Conservation (phyloP, 2,329 filamentous ascomycete species). For the Parasarocladium wereldwijsianum region DNA sequence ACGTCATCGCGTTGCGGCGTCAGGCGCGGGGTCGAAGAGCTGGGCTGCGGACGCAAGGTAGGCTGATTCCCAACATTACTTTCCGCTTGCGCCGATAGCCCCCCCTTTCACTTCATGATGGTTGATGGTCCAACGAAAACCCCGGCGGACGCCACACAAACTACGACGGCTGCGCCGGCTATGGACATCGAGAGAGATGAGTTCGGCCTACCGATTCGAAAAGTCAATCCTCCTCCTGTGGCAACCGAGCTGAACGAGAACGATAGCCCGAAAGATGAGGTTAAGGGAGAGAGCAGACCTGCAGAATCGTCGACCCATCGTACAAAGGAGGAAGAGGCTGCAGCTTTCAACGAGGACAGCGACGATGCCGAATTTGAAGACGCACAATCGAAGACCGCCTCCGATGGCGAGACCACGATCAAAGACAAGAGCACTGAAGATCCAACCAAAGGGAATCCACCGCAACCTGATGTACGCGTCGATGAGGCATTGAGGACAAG, state of each 20-base stretch:
- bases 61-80: too few relatives aligned
- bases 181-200: too few relatives aligned
- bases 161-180: too few relatives aligned
- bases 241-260: constrained; percentile 6
- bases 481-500: constrained; percentile 2
- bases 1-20: too few relatives aligned
- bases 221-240: constrained; percentile 20
- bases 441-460: constrained; percentile 9
- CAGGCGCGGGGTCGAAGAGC: too few relatives aligned
- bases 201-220: constrained; percentile 53
- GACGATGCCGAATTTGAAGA: constrained; percentile 22
- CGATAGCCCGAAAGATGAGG: background rate
- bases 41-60: too few relatives aligned
- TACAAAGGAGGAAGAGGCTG: background rate
- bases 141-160: too few relatives aligned
- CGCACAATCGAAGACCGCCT: constrained; percentile 14
- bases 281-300: background rate
- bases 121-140: too few relatives aligned
- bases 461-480: constrained; percentile 7
- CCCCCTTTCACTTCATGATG: too few relatives aligned
- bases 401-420: constrained; percentile 6
- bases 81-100: too few relatives aligned
- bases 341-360: constrained; percentile 12
- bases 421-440: constrained; percentile 4
- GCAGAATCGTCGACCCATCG: too few relatives aligned